Evolutionary conservation across 306 rosid genomes (phyloP).

Genomic region (Herpetospermum pedunculosum): DNA sequence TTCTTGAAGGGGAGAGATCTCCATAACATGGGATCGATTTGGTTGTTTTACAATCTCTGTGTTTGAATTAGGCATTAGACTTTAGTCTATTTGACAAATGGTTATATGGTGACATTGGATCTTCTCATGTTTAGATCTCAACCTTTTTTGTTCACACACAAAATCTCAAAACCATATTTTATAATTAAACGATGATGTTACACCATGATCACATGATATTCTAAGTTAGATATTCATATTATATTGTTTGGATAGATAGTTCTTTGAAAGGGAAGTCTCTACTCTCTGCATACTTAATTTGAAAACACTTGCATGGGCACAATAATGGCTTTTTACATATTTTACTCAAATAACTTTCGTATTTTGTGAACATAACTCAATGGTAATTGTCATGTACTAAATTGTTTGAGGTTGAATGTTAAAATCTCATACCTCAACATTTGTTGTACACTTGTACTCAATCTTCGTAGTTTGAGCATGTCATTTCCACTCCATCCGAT

Average conservation of each 20-base stretch:
- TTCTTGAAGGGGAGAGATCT: no score
- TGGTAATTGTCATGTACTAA: no score
- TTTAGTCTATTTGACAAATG: not conserved
- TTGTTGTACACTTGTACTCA: no score
- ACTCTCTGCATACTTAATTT: not conserved
- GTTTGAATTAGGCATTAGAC: not conserved
- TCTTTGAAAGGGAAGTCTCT: not conserved
- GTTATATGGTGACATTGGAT: not conserved
- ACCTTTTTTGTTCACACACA: not conserved
- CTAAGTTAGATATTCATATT: not conserved
- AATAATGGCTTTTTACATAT: not conserved
- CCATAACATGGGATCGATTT: not conserved
- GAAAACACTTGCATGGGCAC: not conserved
- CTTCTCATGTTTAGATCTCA: not conserved
- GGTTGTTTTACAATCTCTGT: not conserved
- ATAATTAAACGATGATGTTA: not conserved
- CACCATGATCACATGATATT: not conserved
- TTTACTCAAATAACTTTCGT: not conserved
- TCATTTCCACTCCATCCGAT: not conserved
- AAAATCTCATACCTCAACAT: no score
- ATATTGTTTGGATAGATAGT: not conserved
- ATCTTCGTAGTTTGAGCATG: not conserved
- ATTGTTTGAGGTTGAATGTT: no score
- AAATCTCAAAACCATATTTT: not conserved
- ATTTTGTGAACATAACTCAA: no score